phyloP scores from a whole-genome alignment of 2,329 filamentous ascomycete genomes.

The Talaromyces albobiverticillius region DNA sequence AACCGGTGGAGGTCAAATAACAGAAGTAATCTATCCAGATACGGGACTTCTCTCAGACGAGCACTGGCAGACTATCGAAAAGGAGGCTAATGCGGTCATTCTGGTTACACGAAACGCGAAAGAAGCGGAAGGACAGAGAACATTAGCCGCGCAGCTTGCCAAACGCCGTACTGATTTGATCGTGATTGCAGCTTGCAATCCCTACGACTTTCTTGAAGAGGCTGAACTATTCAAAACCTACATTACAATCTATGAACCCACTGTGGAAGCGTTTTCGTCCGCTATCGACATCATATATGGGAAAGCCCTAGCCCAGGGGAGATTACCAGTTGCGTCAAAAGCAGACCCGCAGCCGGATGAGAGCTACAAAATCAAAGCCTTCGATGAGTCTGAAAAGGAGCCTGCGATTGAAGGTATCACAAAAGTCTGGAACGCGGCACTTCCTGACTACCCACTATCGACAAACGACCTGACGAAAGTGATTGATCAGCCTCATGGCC shows the following conservation, averaged over 20 bases:
- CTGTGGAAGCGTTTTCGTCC: conserved; percentile 39
- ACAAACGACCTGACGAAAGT: conserved; percentile 25
- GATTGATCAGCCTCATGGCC: conserved; percentile 24
- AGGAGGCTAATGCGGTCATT: conserved; percentile 37
- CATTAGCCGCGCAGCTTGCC: conserved; percentile 32
- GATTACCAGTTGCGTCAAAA: conserved; percentile 33
- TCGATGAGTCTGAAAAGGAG: conserved; percentile 9
- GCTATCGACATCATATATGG: conserved; percentile 42
- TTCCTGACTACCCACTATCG: conserved; percentile 35
- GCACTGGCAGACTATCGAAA: conserved; percentile 28
- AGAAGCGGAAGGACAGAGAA: conserved; percentile 35
- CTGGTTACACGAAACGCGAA: conserved; percentile 40
- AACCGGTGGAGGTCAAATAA: conserved; percentile 18
- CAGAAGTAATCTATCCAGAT: conserved; percentile 34
- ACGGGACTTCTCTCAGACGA: conserved; percentile 26
- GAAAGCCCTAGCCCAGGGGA: conserved; percentile 24
- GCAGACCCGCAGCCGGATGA: neutral
- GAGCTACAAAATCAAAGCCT: neutral
- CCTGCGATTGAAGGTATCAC: conserved; percentile 24
- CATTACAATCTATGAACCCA: conserved; percentile 45
- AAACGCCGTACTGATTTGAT: conserved; percentile 31
- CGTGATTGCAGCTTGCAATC: conserved; percentile 41
- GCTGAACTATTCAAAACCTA: conserved; percentile 35
- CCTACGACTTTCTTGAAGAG: conserved; percentile 44
- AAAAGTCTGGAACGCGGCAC: conserved; percentile 33